phyloP scores from a whole-genome alignment of 2,329 filamentous ascomycete genomes.

The Daldinia eschscholtzii region DNA sequence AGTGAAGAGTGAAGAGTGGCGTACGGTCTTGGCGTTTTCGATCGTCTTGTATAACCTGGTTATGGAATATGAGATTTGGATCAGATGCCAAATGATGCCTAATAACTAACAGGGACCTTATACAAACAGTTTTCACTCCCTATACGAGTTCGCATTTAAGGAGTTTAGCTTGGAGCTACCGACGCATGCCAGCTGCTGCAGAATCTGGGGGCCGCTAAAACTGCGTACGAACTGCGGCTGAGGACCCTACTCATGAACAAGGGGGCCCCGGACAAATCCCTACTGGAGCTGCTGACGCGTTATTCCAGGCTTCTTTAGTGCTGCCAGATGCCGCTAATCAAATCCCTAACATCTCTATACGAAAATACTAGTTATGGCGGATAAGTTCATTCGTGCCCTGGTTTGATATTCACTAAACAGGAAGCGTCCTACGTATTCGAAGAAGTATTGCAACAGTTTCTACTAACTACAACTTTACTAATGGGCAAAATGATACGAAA shows the following conservation, averaged over 20 bases:
- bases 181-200: background rate
- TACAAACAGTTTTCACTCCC: background rate
- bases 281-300: background rate
- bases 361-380: background rate
- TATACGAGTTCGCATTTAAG: background rate
- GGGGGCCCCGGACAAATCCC: background rate
- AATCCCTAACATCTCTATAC: background rate
- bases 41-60: too few species aligned
- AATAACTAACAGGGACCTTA: background rate
- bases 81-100: background rate
- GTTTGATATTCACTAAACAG: background rate
- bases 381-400: background rate
- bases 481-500: background rate
- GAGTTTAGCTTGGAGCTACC: background rate
- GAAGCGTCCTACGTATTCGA: background rate
- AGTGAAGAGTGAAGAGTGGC: too few species aligned
- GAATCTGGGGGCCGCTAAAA: background rate
- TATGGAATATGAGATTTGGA: too few species aligned
- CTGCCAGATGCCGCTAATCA: background rate
- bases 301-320: background rate
- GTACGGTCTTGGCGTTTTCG: too few species aligned
- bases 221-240: background rate
- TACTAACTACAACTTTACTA: background rate
- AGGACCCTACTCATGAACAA: background rate
- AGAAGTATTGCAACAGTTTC: background rate